Percentiles rank a stretch among this genome's conserved stretches.
These are phyloP conservation scores for Fimicolochytrium jonesii DNA, from an alignment of 192 early-diverging fungal genomes.

Conservation along the genomic window DNA sequence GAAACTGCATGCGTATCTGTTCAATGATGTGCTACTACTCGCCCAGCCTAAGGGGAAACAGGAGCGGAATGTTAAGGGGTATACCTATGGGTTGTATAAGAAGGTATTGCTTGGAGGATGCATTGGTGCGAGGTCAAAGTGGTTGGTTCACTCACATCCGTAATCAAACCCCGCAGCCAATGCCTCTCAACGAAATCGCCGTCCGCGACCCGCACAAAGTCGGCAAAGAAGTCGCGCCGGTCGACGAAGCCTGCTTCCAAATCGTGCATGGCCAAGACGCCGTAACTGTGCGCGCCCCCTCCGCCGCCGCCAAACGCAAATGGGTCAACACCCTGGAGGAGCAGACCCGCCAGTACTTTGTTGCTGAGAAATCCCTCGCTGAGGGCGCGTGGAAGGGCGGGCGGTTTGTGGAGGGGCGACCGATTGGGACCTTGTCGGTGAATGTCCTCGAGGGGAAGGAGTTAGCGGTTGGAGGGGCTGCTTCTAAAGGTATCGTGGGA, in stretches of 20 bases:
- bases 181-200: slow-evolving; percentile 34
- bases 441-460: slow-evolving; percentile 18
- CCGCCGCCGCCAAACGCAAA: slow-evolving; percentile 49
- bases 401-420: slow-evolving; percentile 3
- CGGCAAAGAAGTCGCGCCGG: slow-evolving; percentile 21
- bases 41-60: slow-evolving; percentile 38
- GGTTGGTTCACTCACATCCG: no score
- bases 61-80: slow-evolving; percentile 14
- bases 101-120: slow-evolving; percentile 23
- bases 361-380: slow-evolving; percentile 17
- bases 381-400: slow-evolving; percentile 13
- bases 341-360: slow-evolving; percentile 15
- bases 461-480: neutral
- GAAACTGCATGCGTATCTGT: slow-evolving; percentile 62
- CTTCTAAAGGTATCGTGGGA: neutral
- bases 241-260: slow-evolving; percentile 60
- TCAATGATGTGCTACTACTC: slow-evolving; percentile 56
- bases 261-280: slow-evolving; percentile 50
- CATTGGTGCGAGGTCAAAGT: no score
- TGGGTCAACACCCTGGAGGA: slow-evolving; percentile 51
- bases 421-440: slow-evolving; percentile 33
- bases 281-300: slow-evolving; percentile 50
- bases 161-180: slow-evolving; percentile 33
- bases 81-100: slow-evolving; percentile 25
- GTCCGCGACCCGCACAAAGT: slow-evolving; percentile 33